Percentiles rank a stretch among this genome's conserved stretches.
Evolutionary conservation across 2,329 filamentous ascomycete species (phyloP).

Genomic region (Colletotrichum agaves): DNA sequence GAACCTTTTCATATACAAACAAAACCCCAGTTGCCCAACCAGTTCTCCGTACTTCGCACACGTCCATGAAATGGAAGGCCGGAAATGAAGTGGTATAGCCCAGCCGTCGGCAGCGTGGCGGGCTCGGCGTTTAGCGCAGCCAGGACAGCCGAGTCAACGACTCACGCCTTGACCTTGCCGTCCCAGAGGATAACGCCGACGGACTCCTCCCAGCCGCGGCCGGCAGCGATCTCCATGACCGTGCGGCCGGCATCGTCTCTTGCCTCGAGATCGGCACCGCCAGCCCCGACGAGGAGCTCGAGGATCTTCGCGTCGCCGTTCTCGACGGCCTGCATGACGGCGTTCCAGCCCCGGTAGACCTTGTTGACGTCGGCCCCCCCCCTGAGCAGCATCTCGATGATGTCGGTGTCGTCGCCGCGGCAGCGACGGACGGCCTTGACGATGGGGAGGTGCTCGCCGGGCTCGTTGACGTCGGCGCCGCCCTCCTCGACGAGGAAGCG

Average conservation of each 20-base stretch:
- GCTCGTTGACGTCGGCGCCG: conserved; percentile 72
- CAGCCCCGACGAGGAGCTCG: conserved; percentile 59
- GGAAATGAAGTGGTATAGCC: conserved; percentile 2
- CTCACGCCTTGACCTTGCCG: conserved; percentile 25
- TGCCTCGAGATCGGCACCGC: conserved; percentile 62
- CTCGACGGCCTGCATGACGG: conserved; percentile 72
- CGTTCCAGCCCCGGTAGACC: conserved; percentile 74
- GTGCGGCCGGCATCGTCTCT: conserved; percentile 64
- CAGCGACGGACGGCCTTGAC: conserved; percentile 75
- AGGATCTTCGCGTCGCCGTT: conserved; percentile 68
- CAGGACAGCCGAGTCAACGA: background rate
- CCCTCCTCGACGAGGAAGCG: conserved; percentile 69
- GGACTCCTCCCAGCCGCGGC: conserved; percentile 69
- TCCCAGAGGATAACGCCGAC: conserved; percentile 53
- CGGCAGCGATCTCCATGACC: conserved; percentile 67
- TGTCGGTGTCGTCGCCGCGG: conserved; percentile 65
- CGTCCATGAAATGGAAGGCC: background rate
- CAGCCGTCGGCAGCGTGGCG: background rate
- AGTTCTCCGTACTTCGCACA: conserved; percentile 16
- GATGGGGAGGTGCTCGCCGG: conserved; percentile 76
- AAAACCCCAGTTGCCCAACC: conserved; percentile 8
- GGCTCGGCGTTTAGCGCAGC: background rate
- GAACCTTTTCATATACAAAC: background rate
- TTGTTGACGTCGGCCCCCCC: conserved; percentile 75
- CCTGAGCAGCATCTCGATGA: conserved; percentile 71